Percentiles rank a stretch among this genome's conserved stretches.
These are phyloP conservation scores for Botrytis deweyae DNA, from an alignment of 2,329 filamentous ascomycete species.

Conservation along the genomic window DNA sequence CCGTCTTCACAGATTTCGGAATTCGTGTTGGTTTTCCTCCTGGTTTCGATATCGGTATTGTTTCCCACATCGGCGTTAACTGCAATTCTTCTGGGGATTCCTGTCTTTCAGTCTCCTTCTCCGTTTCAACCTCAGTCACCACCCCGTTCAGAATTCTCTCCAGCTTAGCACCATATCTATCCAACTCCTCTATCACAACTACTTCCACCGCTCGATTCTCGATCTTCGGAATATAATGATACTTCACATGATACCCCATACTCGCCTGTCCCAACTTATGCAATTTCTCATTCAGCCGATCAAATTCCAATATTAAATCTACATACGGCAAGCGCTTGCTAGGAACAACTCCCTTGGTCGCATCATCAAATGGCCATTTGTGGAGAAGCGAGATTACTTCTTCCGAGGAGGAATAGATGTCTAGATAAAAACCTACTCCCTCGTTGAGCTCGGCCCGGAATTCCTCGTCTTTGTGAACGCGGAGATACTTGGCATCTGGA, in stretches of 20 bases:
- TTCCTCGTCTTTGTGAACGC: rapidly evolving
- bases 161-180: background rate
- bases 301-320: background rate
- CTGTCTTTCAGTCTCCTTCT: background rate
- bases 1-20: too few relatives aligned
- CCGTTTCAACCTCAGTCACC: background rate
- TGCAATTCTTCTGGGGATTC: background rate
- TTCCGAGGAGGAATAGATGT: background rate
- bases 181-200: background rate
- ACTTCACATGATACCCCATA: background rate
- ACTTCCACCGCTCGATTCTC: background rate
- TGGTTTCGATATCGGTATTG: background rate
- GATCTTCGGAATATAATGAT: background rate
- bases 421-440: background rate
- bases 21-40: background rate
- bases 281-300: background rate
- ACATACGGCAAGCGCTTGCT: background rate
- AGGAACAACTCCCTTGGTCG: background rate
- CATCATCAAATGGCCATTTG: background rate
- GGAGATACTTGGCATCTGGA: rapidly evolving
- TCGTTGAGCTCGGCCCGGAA: background rate
- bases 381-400: background rate
- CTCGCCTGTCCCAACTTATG: background rate
- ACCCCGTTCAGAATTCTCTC: rapidly evolving
- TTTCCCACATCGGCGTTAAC: background rate